Conservation (phyloP, 257 asterid genomes). For the Coffea canephora region DNA sequence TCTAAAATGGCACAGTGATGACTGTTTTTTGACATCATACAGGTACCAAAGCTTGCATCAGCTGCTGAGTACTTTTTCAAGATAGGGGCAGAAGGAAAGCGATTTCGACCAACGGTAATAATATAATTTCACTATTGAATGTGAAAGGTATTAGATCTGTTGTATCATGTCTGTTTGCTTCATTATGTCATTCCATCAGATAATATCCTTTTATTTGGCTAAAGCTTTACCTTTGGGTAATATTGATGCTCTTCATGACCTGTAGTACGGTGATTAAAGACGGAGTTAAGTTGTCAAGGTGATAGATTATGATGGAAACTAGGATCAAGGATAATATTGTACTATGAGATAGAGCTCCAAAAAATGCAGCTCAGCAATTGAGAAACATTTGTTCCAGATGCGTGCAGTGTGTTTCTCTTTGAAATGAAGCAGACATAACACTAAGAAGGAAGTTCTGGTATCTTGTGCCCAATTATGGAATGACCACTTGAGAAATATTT, state of each 20-base stretch:
- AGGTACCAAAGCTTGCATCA: constrained; percentile 98
- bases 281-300: background rate
- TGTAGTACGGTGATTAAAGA: background rate
- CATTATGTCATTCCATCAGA: background rate
- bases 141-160: background rate
- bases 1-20: background rate
- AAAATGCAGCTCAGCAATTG: background rate
- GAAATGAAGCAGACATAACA: background rate
- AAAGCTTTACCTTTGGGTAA: background rate
- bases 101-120: constrained; percentile 97
- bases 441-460: background rate
- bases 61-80: constrained; percentile 95
- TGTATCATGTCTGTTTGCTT: background rate
- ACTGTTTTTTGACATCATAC: constrained; percentile 19
- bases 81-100: constrained; percentile 92
- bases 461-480: background rate
- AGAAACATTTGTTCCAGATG: background rate
- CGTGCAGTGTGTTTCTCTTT: background rate
- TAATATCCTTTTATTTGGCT: background rate
- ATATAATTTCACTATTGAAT: background rate
- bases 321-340: background rate
- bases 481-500: background rate
- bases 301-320: background rate
- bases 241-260: background rate
- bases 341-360: background rate